Evolutionary conservation across 176 grass and related monocot genomes (phyloP).

Genomic region (Zoysia pacifica): DNA sequence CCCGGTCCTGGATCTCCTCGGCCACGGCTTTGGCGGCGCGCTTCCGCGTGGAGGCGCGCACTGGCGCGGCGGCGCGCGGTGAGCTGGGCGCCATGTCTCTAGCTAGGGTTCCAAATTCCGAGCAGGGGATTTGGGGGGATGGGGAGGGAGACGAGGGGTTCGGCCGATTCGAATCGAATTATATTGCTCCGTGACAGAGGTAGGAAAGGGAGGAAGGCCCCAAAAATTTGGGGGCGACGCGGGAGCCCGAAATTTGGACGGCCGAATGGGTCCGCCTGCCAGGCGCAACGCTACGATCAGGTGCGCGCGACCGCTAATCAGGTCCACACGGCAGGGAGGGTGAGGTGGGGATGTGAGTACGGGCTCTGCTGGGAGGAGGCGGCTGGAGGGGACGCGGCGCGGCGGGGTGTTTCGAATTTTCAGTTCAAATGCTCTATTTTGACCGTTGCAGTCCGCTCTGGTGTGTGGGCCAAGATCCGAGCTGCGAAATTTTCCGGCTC

Average conservation of each 20-base stretch:
- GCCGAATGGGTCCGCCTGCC: not conserved
- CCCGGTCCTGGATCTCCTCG: not conserved
- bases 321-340: not conserved
- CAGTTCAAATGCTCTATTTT: not conserved
- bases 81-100: slow-evolving; percentile 30
- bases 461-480: not conserved
- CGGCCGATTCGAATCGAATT: not conserved
- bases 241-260: not conserved
- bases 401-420: not conserved
- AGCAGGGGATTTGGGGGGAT: not conserved
- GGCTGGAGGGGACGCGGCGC: not conserved
- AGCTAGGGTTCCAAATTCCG: not conserved
- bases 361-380: not conserved
- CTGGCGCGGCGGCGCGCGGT: not conserved
- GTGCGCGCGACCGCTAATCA: not conserved
- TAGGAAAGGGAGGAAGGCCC: not conserved
- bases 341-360: not conserved
- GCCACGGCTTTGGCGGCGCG: slow-evolving; percentile 4
- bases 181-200: not conserved
- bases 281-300: not conserved
- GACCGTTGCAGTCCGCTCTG: not conserved
- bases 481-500: not conserved
- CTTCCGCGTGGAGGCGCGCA: slow-evolving; percentile 9
- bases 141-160: not conserved
- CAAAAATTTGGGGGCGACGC: not conserved